Evolutionary conservation across 352 stramenopile genomes (phyloP).

Genomic region (Peronosclerospora sorghi): DNA sequence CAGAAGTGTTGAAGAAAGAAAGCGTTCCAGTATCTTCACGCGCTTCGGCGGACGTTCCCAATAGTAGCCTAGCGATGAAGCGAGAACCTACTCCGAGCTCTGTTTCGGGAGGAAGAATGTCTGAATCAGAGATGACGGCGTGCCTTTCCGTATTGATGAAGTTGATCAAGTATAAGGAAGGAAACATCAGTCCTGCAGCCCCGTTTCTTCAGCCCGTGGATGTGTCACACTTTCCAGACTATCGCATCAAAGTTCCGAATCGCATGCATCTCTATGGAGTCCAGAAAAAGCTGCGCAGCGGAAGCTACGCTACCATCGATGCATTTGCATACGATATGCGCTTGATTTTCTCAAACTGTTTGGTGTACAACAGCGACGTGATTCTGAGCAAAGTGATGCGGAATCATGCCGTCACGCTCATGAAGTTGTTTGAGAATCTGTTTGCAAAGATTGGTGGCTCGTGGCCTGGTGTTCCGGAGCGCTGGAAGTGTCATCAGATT

Average conservation of each 20-base stretch:
- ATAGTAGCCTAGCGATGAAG: conserved; percentile 17
- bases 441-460: conserved; percentile 57
- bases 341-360: conserved; percentile 80
- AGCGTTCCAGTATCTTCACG: not conserved
- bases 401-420: conserved; percentile 71
- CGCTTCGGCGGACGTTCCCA: conserved; percentile 5
- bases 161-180: conserved; percentile 81
- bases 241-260: conserved; percentile 73
- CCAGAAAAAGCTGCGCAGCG: conserved; percentile 73
- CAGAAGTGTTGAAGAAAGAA: not conserved
- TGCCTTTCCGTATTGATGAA: conserved; percentile 67
- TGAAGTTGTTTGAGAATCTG: conserved; percentile 71
- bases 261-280: conserved; percentile 81
- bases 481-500: conserved; percentile 80
- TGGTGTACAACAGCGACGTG: conserved; percentile 84
- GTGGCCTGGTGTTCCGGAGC: conserved; percentile 56
- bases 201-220: conserved; percentile 79
- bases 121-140: conserved; percentile 33
- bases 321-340: conserved; percentile 72
- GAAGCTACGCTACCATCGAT: conserved; percentile 48
- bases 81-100: conserved; percentile 5
- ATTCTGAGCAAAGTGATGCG: conserved; percentile 76
- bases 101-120: conserved; percentile 33
- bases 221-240: conserved; percentile 73
- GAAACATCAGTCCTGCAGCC: conserved; percentile 48